These are phyloP conservation scores for Colletotrichum caudatum DNA, from an alignment of 2,329 filamentous ascomycete genomes.

Conservation along the genomic window DNA sequence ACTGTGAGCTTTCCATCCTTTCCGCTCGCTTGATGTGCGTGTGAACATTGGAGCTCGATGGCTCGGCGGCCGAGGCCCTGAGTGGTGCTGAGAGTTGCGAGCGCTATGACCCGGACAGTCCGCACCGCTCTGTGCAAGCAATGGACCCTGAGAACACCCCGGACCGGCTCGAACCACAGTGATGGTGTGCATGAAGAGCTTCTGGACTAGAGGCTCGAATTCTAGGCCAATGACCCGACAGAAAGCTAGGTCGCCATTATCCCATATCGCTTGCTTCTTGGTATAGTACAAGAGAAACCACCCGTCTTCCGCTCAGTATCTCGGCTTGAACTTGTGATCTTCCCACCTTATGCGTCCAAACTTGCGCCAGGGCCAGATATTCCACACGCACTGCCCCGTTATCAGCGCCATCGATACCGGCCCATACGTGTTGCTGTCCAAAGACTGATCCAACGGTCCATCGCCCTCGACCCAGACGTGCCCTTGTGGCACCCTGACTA, in stretches of 20 bases:
- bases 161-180: not conserved
- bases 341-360: conserved; percentile 69
- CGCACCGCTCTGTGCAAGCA: not conserved
- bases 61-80: conserved; percentile 1
- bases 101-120: conserved; percentile 4
- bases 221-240: not conserved
- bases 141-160: not conserved
- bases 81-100: conserved; percentile 14
- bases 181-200: not conserved
- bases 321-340: conserved; percentile 57
- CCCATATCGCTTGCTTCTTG: conserved; percentile 4
- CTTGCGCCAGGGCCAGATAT: conserved; percentile 76
- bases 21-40: conserved; percentile 1
- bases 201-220: not conserved
- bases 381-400: conserved; percentile 77
- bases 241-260: not conserved
- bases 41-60: conserved; percentile 7
- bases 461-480: conserved; percentile 98
- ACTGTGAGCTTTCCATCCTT: conserved; percentile 18
- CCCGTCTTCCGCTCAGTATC: conserved; percentile 47
- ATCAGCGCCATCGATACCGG: conserved; percentile 82
- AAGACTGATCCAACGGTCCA: conserved; percentile 74
- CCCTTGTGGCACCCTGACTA: conserved; percentile 78
- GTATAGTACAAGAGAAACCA: conserved; percentile 8
- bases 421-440: conserved; percentile 92